Base-by-base conservation (phyloP, 768 basidiomycete species). In the Mrakia hoshinonis region DNA sequence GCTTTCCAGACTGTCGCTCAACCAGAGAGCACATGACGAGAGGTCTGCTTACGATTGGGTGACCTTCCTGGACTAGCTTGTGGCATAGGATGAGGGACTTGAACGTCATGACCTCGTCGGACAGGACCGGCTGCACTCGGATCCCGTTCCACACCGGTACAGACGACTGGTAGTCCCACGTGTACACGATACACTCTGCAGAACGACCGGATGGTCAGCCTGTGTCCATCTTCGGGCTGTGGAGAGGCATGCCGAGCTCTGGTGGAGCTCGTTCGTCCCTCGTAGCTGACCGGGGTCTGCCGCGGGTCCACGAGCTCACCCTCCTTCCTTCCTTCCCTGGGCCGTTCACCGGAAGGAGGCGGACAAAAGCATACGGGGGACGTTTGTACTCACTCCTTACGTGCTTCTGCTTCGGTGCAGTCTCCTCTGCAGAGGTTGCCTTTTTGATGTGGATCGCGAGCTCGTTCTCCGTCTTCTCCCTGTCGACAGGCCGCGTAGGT, bases 101-200 rank as follows among this genome's bases (percentile, higher is more conserved):
- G 85, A 98, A 99, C 0, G 96, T 95, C 81, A 96, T 93, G 0
- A 98, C 87, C 82, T 99, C 96, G 80, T 99, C 96, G 4, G 93
- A 87, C 34, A 99, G 82, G 76, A 99, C 96, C 51, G 96, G 96
- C 74, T 97, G 95, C 2, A 98, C 96, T 38, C 96, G 85, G 9
- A 99, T 84, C 36, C 92, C 92, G 76, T 91, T 92, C 96, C 96
- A 99, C 79, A 98, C 97, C 7, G 94, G 94, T 76, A 91, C 87
- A 46, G 94, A 97, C 24, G 93, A 90, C 77, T 97, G 94, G 77
- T 98, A 98, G 80, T 99, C 96, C 94, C 94, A 97, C 9, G 96
- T 98, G 80, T 93, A 99, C 31, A 98, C 91, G 79, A 99, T 97
- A 77, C 90, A 92, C 83, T 97, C 95, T 98, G 49, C 26, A 18